Evolutionary conservation across 129 eudicot genomes (phyloP).

Genomic region (Escallonia rubra): DNA sequence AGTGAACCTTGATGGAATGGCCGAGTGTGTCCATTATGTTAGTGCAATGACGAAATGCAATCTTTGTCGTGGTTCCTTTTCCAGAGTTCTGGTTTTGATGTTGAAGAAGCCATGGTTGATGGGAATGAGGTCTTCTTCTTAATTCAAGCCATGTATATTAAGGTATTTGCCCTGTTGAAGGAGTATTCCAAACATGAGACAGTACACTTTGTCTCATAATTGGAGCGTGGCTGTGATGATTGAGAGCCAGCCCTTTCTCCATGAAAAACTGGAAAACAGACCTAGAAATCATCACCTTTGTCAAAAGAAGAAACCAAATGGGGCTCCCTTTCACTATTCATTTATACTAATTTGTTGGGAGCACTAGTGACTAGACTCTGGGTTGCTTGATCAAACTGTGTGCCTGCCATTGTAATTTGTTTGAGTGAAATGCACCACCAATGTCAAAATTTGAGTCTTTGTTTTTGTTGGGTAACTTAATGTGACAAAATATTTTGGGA

Average conservation of each 20-base stretch:
- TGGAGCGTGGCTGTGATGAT: slow-evolving; percentile 44
- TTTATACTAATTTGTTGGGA: background rate
- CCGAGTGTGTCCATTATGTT: background rate
- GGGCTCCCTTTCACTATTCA: slow-evolving; percentile 4
- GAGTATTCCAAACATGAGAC: background rate
- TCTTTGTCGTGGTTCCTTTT: too few species aligned
- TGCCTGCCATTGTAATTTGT: background rate
- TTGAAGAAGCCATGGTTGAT: background rate
- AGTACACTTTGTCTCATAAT: slow-evolving; percentile 2
- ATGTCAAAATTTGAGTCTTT: background rate
- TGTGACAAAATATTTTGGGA: background rate
- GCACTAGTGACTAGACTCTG: background rate
- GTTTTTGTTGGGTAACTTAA: background rate
- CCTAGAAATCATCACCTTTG: slow-evolving; percentile 20
- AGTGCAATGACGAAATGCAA: background rate
- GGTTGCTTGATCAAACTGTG: background rate
- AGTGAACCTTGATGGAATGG: too few species aligned
- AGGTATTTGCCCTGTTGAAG: background rate
- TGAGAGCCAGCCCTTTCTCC: slow-evolving; percentile 13
- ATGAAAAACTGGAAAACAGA: slow-evolving; percentile 10
- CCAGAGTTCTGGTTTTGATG: background rate
- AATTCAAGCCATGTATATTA: background rate
- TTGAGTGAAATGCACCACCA: background rate
- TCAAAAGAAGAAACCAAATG: slow-evolving; percentile 14
- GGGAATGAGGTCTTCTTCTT: background rate